Conservation (phyloP, 371 early-diverging fungal species). For the Syncephalastrum racemosum region DNA sequence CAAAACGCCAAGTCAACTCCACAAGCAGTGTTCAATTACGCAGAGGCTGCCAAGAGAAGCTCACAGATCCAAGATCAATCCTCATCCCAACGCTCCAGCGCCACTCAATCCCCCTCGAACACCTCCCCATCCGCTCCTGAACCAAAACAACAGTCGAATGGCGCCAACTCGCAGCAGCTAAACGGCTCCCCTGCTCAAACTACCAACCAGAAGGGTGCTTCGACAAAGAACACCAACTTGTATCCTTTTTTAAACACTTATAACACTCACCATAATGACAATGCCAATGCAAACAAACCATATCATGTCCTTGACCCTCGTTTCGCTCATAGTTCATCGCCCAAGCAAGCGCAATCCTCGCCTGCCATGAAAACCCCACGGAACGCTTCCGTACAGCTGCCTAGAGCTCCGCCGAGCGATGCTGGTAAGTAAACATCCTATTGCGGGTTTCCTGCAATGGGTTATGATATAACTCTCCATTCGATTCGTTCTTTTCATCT, state of each 20-base stretch:
- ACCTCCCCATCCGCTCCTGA: constrained; percentile 38
- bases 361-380: constrained; percentile 18
- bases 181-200: too few relatives aligned
- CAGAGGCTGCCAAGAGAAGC: constrained; percentile 44
- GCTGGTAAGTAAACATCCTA: constrained; percentile 27
- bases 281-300: not conserved
- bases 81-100: constrained; percentile 9
- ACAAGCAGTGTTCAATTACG: constrained; percentile 46
- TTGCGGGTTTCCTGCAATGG: not conserved
- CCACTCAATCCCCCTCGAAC: constrained; percentile 26
- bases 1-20: constrained; percentile 31
- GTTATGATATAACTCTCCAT: too few relatives aligned
- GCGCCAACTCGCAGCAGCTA: too few relatives aligned
- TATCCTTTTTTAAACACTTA: constrained; percentile 6
- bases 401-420: constrained; percentile 41
- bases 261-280: constrained; percentile 4
- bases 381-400: constrained; percentile 43
- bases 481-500: not conserved
- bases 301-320: constrained; percentile 12
- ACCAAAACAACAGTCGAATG: constrained; percentile 12
- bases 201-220: too few relatives aligned
- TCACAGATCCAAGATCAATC: constrained; percentile 27
- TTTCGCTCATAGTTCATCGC: constrained; percentile 11
- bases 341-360: constrained; percentile 8
- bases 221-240: not conserved